Conservation (phyloP, 2,329 filamentous ascomycete genomes). For the Ceratocystis diversiconidia region DNA sequence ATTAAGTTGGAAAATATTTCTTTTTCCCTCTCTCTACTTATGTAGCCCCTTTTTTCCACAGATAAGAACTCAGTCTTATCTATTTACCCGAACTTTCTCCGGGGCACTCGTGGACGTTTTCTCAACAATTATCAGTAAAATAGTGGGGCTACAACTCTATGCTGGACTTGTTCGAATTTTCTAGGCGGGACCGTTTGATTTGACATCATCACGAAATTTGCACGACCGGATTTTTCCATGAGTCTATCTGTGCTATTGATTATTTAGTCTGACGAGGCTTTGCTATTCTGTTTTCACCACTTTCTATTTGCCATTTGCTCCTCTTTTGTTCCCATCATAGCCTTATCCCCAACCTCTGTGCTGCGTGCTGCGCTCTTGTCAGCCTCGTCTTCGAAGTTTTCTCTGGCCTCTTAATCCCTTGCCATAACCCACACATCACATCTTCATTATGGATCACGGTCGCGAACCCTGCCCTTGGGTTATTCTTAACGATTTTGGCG, state of each 20-base stretch:
- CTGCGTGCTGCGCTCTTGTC: background rate
- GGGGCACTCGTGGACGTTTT: too few relatives aligned
- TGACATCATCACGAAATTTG: constrained; percentile 6
- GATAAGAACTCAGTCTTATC: too few relatives aligned
- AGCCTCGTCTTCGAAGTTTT: background rate
- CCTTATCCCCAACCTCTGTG: background rate
- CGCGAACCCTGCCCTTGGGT: constrained; percentile 96
- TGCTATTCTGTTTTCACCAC: background rate
- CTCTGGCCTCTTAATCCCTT: background rate
- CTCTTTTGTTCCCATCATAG: background rate
- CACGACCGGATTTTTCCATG: background rate
- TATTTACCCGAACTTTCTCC: too few relatives aligned
- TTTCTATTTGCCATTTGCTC: background rate
- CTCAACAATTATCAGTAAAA: background rate
- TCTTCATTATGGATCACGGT: constrained; percentile 67
- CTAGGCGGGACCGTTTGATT: background rate
- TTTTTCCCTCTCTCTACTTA: too few relatives aligned
- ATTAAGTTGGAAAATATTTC: too few relatives aligned
- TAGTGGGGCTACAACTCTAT: background rate
- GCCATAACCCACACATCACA: background rate
- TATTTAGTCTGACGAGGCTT: background rate
- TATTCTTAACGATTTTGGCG: constrained; percentile 91
- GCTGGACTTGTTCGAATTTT: background rate
- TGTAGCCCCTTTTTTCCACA: too few relatives aligned
- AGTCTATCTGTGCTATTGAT: background rate